Conservation (phyloP, 495 filamentous ascomycete genomes). For the Penicillium soppii region DNA sequence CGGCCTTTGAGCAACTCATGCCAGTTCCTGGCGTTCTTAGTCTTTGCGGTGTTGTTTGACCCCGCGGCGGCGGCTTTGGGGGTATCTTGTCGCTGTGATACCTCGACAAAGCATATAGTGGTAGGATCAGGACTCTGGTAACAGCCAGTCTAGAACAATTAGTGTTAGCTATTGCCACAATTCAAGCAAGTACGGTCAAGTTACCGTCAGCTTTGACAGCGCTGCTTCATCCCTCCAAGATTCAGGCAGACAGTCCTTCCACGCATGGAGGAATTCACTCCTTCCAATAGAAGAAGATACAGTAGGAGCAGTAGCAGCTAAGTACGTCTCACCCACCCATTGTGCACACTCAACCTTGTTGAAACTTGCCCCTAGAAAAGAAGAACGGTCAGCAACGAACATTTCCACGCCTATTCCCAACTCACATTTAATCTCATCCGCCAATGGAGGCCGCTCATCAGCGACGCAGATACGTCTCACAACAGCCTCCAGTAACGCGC, state of each 20-base stretch:
- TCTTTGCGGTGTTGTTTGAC: slow-evolving; percentile 36
- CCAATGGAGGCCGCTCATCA: slow-evolving; percentile 18
- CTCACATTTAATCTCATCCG: slow-evolving; percentile 41
- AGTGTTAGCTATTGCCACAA: neutral
- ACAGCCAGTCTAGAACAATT: slow-evolving; percentile 25
- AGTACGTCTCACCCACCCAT: slow-evolving; percentile 53
- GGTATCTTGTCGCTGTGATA: slow-evolving; percentile 33
- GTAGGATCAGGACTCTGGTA: slow-evolving; percentile 41
- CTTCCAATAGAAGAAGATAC: slow-evolving; percentile 34
- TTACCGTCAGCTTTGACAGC: slow-evolving; percentile 46
- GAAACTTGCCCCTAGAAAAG: slow-evolving; percentile 43
- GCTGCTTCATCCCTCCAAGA: slow-evolving; percentile 53
- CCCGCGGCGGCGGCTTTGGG: slow-evolving; percentile 31
- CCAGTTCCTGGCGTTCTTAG: slow-evolving; percentile 72
- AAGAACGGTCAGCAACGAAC: slow-evolving; percentile 5
- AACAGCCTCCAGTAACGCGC: slow-evolving; percentile 43
- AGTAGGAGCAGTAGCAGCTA: slow-evolving; percentile 48
- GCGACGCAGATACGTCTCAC: slow-evolving; percentile 35
- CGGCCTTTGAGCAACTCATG: slow-evolving; percentile 75
- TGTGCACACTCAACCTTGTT: slow-evolving; percentile 41
- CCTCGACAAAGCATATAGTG: slow-evolving; percentile 37
- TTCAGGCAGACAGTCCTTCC: slow-evolving; percentile 60
- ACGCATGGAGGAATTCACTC: slow-evolving; percentile 50
- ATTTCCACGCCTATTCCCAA: slow-evolving; percentile 1
- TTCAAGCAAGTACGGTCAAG: slow-evolving; percentile 3